phyloP scores from a whole-genome alignment of 768 basidiomycete species.

The Phlebiopsis gigantea region DNA sequence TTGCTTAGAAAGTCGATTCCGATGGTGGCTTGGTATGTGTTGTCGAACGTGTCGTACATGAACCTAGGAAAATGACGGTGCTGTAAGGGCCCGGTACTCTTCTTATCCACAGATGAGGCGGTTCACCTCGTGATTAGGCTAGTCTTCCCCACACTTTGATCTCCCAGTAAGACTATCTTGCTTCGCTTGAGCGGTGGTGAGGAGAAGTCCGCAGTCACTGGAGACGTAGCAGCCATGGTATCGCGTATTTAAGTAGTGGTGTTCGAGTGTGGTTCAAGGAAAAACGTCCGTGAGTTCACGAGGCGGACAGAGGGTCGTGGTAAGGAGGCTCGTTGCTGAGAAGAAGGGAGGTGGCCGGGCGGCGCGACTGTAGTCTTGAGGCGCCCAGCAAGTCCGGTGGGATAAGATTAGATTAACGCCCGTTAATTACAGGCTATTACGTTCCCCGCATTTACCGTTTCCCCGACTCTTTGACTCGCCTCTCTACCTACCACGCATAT shows the following conservation, averaged over 20 bases:
- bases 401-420: slow-evolving; percentile 10
- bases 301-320: neutral
- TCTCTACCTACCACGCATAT: neutral
- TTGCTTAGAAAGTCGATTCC: slow-evolving; percentile 99
- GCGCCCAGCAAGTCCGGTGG: slow-evolving; percentile 10
- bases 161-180: slow-evolving; percentile 93
- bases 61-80: slow-evolving; percentile 43
- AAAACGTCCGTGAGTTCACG: too few species aligned
- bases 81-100: neutral
- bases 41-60: slow-evolving; percentile 99
- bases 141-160: slow-evolving; percentile 98
- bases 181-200: slow-evolving; percentile 90
- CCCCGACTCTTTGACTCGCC: neutral
- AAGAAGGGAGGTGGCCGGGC: slow-evolving; percentile 4
- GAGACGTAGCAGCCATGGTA: slow-evolving; percentile 41
- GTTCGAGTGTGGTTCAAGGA: too few species aligned
- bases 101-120: neutral
- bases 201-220: slow-evolving; percentile 77
- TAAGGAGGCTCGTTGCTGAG: neutral
- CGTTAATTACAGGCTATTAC: neutral
- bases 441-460: neutral
- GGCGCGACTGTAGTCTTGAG: slow-evolving; percentile 13
- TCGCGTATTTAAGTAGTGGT: neutral
- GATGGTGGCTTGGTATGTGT: slow-evolving; percentile 96
- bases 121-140: slow-evolving; percentile 91